phyloP scores from a whole-genome alignment of 139 green algal species.

The Chlorella ohadii region DNA sequence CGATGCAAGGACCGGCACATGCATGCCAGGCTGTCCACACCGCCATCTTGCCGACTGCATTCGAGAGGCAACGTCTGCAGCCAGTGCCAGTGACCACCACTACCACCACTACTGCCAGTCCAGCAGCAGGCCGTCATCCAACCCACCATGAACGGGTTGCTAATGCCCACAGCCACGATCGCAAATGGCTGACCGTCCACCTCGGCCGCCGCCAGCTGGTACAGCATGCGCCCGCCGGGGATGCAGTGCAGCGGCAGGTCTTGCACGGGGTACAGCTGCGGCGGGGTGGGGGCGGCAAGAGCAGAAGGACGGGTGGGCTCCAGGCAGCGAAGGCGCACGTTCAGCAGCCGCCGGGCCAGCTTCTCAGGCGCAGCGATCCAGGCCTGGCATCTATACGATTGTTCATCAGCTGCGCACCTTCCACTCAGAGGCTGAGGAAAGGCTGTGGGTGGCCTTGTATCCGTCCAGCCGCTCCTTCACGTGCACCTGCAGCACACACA shows the following conservation, averaged over 20 bases:
- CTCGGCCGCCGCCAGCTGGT: slow-evolving; percentile 21
- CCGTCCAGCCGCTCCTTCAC: slow-evolving; percentile 1
- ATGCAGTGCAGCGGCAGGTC: slow-evolving; percentile 18
- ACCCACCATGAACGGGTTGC: too few species aligned
- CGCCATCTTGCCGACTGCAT: too few species aligned
- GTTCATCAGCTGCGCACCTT: neutral
- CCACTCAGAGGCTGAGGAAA: neutral
- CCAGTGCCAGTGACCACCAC: too few species aligned
- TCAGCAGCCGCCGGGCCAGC: too few species aligned
- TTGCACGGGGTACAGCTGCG: neutral
- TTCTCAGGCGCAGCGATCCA: neutral
- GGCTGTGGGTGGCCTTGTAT: neutral
- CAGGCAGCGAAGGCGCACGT: too few species aligned
- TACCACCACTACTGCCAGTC: too few species aligned
- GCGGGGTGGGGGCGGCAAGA: too few species aligned
- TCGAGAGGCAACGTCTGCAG: too few species aligned
- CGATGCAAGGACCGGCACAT: too few species aligned
- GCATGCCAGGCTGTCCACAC: too few species aligned
- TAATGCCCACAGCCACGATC: neutral
- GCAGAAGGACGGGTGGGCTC: neutral
- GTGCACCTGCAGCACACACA: neutral
- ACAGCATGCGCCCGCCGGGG: slow-evolving; percentile 7
- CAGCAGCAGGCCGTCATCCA: too few species aligned
- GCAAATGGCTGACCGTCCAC: neutral
- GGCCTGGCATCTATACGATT: neutral